A percentile compares a stretch with the other conserved stretches of the same genome.
Evolutionary conservation across 2,329 filamentous ascomycete species (phyloP).

Genomic region (Rhytidhysteron rufulum): DNA sequence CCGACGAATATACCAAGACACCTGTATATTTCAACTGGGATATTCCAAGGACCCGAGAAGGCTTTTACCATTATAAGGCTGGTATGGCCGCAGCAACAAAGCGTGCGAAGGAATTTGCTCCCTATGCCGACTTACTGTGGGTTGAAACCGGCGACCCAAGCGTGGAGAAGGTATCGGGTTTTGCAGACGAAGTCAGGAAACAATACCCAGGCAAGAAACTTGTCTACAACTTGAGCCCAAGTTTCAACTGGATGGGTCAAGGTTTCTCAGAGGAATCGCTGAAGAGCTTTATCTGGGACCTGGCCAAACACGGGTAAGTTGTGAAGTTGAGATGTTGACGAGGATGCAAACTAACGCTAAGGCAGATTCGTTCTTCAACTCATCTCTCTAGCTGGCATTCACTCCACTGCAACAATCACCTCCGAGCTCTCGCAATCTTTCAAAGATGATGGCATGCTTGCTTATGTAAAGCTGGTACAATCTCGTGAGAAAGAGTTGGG

Average conservation of each 20-base stretch:
- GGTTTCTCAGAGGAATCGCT: slow-evolving; percentile 81
- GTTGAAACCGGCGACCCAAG: slow-evolving; percentile 91
- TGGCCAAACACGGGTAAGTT: slow-evolving; percentile 80
- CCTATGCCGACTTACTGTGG: slow-evolving; percentile 93
- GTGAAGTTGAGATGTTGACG: slow-evolving; percentile 54
- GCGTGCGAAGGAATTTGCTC: slow-evolving; percentile 84
- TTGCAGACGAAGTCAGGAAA: slow-evolving; percentile 71
- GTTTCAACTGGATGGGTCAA: slow-evolving; percentile 98
- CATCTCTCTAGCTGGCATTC: slow-evolving; percentile 62
- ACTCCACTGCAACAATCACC: slow-evolving; percentile 60
- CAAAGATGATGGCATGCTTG: slow-evolving; percentile 90
- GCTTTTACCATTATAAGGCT: slow-evolving; percentile 85
- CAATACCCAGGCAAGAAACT: slow-evolving; percentile 76
- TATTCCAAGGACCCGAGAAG: slow-evolving; percentile 86
- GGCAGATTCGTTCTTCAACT: slow-evolving; percentile 59
- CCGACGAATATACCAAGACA: slow-evolving; percentile 61
- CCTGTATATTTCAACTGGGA: slow-evolving; percentile 87
- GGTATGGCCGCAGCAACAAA: slow-evolving; percentile 87
- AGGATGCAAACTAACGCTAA: slow-evolving; percentile 41
- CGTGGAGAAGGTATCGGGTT: slow-evolving; percentile 69
- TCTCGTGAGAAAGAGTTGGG: slow-evolving; percentile 83
- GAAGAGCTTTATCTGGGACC: slow-evolving; percentile 93
- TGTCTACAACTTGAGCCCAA: slow-evolving; percentile 94
- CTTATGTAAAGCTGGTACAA: slow-evolving; percentile 94
- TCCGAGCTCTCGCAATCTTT: slow-evolving; percentile 76